Percentiles rank a stretch among this genome's conserved stretches.
phyloP scores from a whole-genome alignment of 805 yeast species.

The Brettanomyces bruxellensis region DNA sequence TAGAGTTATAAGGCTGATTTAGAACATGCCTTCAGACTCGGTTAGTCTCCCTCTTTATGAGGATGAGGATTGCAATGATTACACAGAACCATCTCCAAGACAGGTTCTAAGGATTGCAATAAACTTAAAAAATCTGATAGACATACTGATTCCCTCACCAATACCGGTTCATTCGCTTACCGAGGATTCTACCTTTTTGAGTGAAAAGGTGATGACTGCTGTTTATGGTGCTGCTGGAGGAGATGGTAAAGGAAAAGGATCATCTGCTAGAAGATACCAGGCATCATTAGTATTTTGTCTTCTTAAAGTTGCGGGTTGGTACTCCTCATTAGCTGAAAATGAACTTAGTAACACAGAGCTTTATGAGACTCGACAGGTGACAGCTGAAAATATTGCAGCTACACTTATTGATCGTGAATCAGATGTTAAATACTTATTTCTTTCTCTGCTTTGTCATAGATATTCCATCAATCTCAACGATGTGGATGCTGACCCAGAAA shows the following conservation, averaged over 20 bases:
- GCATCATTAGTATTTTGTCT: conserved; percentile 63
- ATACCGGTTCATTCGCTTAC: conserved; percentile 41
- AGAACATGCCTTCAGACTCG: background rate
- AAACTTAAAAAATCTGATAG: conserved; percentile 66
- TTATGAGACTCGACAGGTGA: conserved; percentile 47
- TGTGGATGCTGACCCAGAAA: conserved; percentile 52
- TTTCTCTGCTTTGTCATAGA: conserved; percentile 70
- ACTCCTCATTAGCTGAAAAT: conserved; percentile 43
- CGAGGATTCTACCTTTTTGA: conserved; percentile 53
- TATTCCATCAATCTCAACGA: conserved; percentile 59
- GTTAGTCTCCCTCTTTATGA: conserved; percentile 15
- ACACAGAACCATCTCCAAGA: conserved; percentile 46
- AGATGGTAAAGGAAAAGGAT: conserved; percentile 48
- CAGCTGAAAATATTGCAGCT: conserved; percentile 72
- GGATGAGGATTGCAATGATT: conserved; percentile 25
- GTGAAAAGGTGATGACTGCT: conserved; percentile 46
- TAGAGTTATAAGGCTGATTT: no score
- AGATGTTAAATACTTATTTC: conserved; percentile 55
- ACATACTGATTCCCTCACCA: conserved; percentile 60
- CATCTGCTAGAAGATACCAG: conserved; percentile 53
- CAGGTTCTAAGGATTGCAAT: conserved; percentile 63
- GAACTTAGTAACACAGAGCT: conserved; percentile 65
- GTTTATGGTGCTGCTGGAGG: conserved; percentile 78
- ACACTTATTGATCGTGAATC: conserved; percentile 53
- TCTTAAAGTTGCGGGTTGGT: conserved; percentile 75